Evolutionary conservation across 805 yeast genomes (phyloP), one percentile per base, ranked within the genome.

Genomic region (Wilhelminamyces savonicus): DNA sequence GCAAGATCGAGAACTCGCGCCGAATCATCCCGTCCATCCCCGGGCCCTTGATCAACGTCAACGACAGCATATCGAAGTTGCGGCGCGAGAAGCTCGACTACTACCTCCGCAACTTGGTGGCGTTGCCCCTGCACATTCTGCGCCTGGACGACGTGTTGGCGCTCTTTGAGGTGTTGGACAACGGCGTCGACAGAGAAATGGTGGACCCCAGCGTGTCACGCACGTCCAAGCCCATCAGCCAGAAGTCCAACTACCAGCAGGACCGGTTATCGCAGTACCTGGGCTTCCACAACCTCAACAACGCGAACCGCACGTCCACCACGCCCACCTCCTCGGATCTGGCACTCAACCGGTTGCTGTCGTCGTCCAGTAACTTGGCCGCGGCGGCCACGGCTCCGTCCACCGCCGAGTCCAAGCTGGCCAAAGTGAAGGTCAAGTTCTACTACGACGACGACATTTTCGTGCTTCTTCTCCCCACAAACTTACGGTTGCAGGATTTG

Each of bases 1-100:
- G 97, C 10, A 78, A 85, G 42, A 78, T 76, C 25, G 80, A 78
- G 31, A 82, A 82, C 55, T 67, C 76, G 16, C 75, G 77, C 30
- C 75, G 98, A 40, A 79, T 82, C 18, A 68, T 92, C 34, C 98
- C 98, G 6, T 86, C 80, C 41, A 88, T 92, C 48, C 97, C 98
- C 0, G 98, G 97, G 1, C 99, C 98, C 3, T 69, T 90, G 27
- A 81, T 94, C 22, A 83, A 82, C 46, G 95, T 92, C 31, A 86
- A 86, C 38, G 97, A 90, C 40, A 62, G 66, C 34, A 60, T 74
- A 29, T 69, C 75, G 30, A 74, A 71, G 40, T 63, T 70, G 41
- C 59, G 80, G 42, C 51, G 76, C 39, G 69, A 67, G 34, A 76
- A 73, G 46, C 58, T 74, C 36, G 78, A 74, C 47, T 58, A 59